Evolutionary conservation across 2,329 filamentous ascomycete species (phyloP).

Genomic region (Sordariomycetes sp.): DNA sequence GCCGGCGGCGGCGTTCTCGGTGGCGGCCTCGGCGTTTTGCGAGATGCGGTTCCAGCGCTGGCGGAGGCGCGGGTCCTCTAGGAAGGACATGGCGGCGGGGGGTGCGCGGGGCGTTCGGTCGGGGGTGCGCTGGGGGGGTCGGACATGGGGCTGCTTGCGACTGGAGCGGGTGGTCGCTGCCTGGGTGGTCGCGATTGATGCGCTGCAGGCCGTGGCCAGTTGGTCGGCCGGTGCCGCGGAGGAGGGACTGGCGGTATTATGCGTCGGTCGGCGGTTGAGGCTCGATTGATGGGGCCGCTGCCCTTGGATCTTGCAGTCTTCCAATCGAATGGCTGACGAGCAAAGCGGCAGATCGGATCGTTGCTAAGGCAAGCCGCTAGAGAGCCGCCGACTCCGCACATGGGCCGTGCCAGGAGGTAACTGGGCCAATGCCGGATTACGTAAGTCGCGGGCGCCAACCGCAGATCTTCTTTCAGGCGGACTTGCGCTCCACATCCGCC

Average conservation of each 20-base stretch:
- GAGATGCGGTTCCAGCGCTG: slow-evolving; percentile 90
- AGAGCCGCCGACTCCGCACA: background rate
- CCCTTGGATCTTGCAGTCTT: too few species aligned
- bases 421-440: background rate
- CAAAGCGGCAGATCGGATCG: background rate
- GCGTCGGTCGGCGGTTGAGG: too few species aligned
- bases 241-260: too few species aligned
- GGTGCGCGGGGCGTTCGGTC: background rate
- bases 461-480: background rate
- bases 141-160: slow-evolving; percentile 1
- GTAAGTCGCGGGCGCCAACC: background rate
- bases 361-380: background rate
- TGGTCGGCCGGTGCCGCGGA: background rate
- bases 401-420: background rate
- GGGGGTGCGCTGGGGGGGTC: background rate
- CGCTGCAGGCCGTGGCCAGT: background rate
- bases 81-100: slow-evolving; percentile 37
- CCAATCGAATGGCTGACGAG: too few species aligned
- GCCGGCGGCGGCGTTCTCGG: slow-evolving; percentile 80
- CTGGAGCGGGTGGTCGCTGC: too few species aligned
- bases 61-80: slow-evolving; percentile 76
- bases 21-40: slow-evolving; percentile 79
- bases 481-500: background rate
- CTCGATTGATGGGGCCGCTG: too few species aligned
- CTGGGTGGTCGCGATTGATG: background rate